phyloP scores from a whole-genome alignment of 1,284 basidiomycete genomes.

The Meira miltonrushii region DNA sequence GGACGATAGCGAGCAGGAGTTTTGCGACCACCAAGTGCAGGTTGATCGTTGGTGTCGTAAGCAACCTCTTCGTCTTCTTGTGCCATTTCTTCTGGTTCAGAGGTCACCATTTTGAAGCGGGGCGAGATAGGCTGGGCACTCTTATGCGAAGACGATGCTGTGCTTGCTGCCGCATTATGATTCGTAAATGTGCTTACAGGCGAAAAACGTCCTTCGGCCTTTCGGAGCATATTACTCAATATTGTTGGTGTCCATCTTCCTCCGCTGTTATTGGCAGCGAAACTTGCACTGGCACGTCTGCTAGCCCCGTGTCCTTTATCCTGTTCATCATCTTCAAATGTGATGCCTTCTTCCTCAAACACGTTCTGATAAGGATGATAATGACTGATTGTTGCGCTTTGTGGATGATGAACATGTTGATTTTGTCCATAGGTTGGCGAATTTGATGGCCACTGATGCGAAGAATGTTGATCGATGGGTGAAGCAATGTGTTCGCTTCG shows the following conservation, averaged over 20 bases:
- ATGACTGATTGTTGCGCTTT: background rate
- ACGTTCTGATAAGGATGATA: background rate
- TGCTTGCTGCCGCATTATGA: background rate
- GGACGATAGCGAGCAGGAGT: slow-evolving; percentile 16
- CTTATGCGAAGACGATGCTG: background rate
- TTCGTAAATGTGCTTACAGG: slow-evolving; percentile 15
- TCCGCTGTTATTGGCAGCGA: too few relatives aligned
- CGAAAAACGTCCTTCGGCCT: slow-evolving; percentile 8
- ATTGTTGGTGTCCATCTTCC: slow-evolving; percentile 28
- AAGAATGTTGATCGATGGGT: too few relatives aligned
- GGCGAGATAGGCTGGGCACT: slow-evolving; percentile 1
- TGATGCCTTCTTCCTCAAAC: background rate
- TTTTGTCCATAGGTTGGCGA: background rate
- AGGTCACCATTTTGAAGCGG: background rate
- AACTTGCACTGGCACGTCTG: slow-evolving; percentile 11
- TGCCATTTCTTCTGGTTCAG: slow-evolving; percentile 14
- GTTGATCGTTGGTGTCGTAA: slow-evolving; percentile 15
- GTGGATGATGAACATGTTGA: background rate
- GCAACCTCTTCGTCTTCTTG: slow-evolving; percentile 17
- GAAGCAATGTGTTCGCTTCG: too few relatives aligned
- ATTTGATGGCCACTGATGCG: background rate
- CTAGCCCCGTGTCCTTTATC: slow-evolving; percentile 37
- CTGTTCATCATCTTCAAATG: slow-evolving; percentile 28
- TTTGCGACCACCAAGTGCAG: slow-evolving; percentile 7
- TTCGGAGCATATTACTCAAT: slow-evolving; percentile 13